Percentiles rank a stretch among this genome's conserved stretches.
Evolutionary conservation across 2,329 filamentous ascomycete species (phyloP).

Genomic region (Ceratocystis albifundus): DNA sequence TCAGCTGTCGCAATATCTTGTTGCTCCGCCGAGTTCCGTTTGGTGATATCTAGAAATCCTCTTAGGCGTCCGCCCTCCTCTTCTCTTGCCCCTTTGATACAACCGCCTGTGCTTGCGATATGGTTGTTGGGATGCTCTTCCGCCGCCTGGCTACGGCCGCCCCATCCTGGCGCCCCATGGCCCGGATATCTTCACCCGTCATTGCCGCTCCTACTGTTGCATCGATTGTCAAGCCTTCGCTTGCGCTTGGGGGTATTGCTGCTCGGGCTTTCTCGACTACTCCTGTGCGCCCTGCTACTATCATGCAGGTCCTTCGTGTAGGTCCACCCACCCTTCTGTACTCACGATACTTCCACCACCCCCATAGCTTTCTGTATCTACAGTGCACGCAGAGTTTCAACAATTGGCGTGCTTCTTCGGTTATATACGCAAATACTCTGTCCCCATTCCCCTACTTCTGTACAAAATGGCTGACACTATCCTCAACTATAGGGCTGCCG

Average conservation of each 20-base stretch:
- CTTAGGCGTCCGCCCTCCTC: background rate
- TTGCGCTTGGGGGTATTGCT: conserved; percentile 4
- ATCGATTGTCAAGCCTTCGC: background rate
- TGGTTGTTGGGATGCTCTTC: conserved; percentile 21
- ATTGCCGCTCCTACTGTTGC: conserved; percentile 15
- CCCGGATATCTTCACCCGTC: conserved; percentile 28
- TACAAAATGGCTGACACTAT: background rate
- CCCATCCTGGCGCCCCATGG: conserved; percentile 20
- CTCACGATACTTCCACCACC: too few relatives aligned
- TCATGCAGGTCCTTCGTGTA: conserved; percentile 59
- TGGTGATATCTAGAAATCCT: background rate
- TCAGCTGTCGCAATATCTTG: background rate
- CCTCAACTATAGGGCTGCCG: conserved; percentile 54
- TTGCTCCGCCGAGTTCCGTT: background rate
- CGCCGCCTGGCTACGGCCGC: conserved; percentile 17
- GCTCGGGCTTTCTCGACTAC: conserved; percentile 44
- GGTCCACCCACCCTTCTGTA: conserved; percentile 24
- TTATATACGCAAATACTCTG: too few relatives aligned
- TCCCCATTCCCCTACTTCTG: too few relatives aligned
- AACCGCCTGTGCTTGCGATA: conserved; percentile 3
- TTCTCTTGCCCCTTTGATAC: background rate
- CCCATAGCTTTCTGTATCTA: too few relatives aligned
- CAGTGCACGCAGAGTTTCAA: too few relatives aligned
- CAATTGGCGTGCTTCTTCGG: too few relatives aligned
- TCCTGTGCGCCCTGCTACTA: conserved; percentile 46